Base-by-base conservation (phyloP, 352 stramenopile species). In the Blastocystis sp. region DNA sequence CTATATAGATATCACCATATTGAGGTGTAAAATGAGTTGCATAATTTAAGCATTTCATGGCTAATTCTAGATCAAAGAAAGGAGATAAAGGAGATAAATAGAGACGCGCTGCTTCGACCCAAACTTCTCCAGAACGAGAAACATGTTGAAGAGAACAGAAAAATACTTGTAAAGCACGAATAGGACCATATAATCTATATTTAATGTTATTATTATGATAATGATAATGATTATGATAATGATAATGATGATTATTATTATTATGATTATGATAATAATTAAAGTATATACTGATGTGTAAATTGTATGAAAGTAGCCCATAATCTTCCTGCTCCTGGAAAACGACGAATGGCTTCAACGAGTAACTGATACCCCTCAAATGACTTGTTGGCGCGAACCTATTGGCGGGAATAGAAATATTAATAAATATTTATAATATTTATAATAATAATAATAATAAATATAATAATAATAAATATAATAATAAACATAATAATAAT, bases 91-190 rank as follows among this genome's bases (percentile, higher is more conserved):
- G 80, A 65, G 84, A 83, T 13, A 86, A 66, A 57, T 70, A 68
- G 18, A 72, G 36, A 13, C 73, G 69, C n/a, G 71, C 73, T 30
- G 73, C 77, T 72, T 88, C 81, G 66, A 79, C 86, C 81, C 81
- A 90, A 0, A 90, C 81, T 62, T 90, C 81, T n/a, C 81, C 81
- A 43, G 74, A 83, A 66, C 88, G 88, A 3, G 79, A 79, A 27
- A 88, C 80, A 36, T 78, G 73, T 62, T 77, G 72, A n/a, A 89
- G 67, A 16, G 80, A 77, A 43, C 68, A 48, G 42, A 55, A 40
- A 23, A 72, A 68, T 1, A 70, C 55, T 0, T 39, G 18, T 0
- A 68, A 33, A 48, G 73, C 68, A 35, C 72, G 47, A 66, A 82
- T 73, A 33, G 71, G 75, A 40, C 73, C 75, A 66, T 74, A 62